Evolutionary conservation across 2,329 filamentous ascomycete genomes (phyloP), one percentile per base, ranked within the genome.

Genomic region (Knoxdaviesia proteae): DNA sequence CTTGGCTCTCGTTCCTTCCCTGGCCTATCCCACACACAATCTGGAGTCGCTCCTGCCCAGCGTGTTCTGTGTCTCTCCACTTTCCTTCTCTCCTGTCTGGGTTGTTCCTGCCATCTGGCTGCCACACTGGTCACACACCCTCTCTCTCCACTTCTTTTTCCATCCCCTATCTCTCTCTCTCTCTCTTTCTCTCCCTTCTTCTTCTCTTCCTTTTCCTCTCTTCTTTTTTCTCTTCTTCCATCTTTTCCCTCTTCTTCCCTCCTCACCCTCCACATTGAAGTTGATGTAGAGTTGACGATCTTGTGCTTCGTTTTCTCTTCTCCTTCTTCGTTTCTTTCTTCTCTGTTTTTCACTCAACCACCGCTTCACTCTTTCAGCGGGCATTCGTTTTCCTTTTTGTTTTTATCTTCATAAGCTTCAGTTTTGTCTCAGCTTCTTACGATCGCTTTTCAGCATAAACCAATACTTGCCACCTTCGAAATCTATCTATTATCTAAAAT

Each of bases 321-420:
- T 60, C 63, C 67, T 67, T 68, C 64, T 61, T 63, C 62, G 56
- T 63, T 62, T 64, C 58, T 58, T 64, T 20, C 65, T 59, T 53
- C 53, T 57, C 56, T 56, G 53, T 51, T 49, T 55, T 48, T 49
- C 51, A 48, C 53, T 51, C 52, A 56, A 67, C 61, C 55, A 78
- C 77, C 77, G 78, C 78, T 83, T 83, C 80, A 84, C 76, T 84
- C 82, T 61, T 84, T 87, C 65, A 86, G 81, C 81, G 80, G 81
- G 73, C 78, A 76, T 67, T 82, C 77, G 63, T 80, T 80, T 59
- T 38, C 7, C 38, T 42, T 20, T 32, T 42, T 7, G 11, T n/a
- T 29, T 33, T 33, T 11, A 56, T 48, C 44, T 44, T 47, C 39
- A 46, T 36, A 37, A 42, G 44, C 39, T 43, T 32, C 41, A 34